Base-by-base conservation (phyloP, 345 rosid species). In the Eucalyptus viminalis region DNA sequence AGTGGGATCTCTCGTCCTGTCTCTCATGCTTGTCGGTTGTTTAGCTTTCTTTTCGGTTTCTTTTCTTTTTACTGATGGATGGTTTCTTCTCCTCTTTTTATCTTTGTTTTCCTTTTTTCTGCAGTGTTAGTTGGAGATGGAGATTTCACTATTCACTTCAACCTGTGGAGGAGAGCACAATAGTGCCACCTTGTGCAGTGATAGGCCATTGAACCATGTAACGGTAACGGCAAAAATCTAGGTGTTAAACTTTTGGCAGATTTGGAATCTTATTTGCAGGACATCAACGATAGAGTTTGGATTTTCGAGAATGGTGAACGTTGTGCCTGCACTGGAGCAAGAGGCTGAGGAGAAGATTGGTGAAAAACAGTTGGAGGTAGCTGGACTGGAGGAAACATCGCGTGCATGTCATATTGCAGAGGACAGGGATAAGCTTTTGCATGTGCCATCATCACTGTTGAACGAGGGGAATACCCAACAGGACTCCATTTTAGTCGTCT, bases 261-360 rank as follows among this genome's bases (percentile, higher is more conserved):
- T 67, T 92, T 95, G 11, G 97, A 97, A 90, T 92, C 92, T 5
- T 95, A 93, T 86, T 91, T 89, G 91, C 95, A 96, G 14, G 98
- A 94, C 91, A 87, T 98, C 34, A 89, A 87, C 29, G 94, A 92
- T 22, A 89, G 96, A 22, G 86, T 95, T 87, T 90, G 90, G 29
- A 89, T 97, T 92, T 92, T 97, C 99, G 3, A 95, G 99, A 88
- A 94, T 94, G 94, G 99, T 98, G 47, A 95, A 91, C 86, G 96
- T 94, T 93, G 94, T 94, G 11, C 92, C 87, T 86, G 98, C 96
- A 2, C 86, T 97, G 86, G 94, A 96, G 89, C 92, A 95, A 37
- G 95, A 95, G 83, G 97, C 98, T 86, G 92, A 93, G 31, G 96
- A 93, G 90, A 93, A 92, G 94, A 93, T 96, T 87, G 94, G 95